A percentile compares a stretch with the other conserved stretches of the same genome.
phyloP scores from a whole-genome alignment of 2,329 filamentous ascomycete species.

The Geosmithia putterillii region DNA sequence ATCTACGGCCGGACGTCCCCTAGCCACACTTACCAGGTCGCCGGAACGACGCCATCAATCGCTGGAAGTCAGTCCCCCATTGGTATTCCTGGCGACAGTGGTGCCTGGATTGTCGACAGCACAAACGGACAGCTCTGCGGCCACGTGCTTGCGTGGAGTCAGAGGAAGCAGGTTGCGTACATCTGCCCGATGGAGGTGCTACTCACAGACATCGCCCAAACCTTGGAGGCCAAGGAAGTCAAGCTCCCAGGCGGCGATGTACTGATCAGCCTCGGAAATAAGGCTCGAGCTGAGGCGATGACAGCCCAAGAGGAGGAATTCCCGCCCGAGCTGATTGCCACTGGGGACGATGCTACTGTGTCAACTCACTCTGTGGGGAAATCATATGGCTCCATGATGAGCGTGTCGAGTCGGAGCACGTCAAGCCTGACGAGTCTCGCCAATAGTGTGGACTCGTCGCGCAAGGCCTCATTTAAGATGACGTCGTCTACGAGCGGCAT shows the following conservation, averaged over 20 bases:
- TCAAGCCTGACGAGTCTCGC: background rate
- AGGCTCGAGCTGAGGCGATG: background rate
- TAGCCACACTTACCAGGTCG: constrained; percentile 56
- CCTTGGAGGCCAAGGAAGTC: constrained; percentile 58
- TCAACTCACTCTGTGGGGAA: background rate
- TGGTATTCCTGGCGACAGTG: constrained; percentile 76
- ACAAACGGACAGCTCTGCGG: constrained; percentile 71
- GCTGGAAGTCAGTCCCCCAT: constrained; percentile 22
- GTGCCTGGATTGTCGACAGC: constrained; percentile 84
- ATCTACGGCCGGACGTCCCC: constrained; percentile 75
- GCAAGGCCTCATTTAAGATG: constrained; percentile 12
- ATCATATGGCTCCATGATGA: background rate
- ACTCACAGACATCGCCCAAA: constrained; percentile 72
- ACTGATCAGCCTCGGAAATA: constrained; percentile 17
- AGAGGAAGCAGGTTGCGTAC: constrained; percentile 70
- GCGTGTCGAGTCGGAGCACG: background rate
- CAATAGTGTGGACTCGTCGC: background rate
- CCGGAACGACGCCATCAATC: constrained; percentile 20
- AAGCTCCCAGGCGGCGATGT: constrained; percentile 51
- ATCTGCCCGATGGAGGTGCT: constrained; percentile 93
- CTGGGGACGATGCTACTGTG: background rate
- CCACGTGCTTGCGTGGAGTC: constrained; percentile 81
- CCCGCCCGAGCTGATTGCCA: background rate
- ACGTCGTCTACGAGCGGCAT: constrained; percentile 12
- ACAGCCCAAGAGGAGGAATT: background rate